Evolutionary conservation across 2,329 filamentous ascomycete genomes (phyloP).

Genomic region (Neopestalotiopsis rosae): DNA sequence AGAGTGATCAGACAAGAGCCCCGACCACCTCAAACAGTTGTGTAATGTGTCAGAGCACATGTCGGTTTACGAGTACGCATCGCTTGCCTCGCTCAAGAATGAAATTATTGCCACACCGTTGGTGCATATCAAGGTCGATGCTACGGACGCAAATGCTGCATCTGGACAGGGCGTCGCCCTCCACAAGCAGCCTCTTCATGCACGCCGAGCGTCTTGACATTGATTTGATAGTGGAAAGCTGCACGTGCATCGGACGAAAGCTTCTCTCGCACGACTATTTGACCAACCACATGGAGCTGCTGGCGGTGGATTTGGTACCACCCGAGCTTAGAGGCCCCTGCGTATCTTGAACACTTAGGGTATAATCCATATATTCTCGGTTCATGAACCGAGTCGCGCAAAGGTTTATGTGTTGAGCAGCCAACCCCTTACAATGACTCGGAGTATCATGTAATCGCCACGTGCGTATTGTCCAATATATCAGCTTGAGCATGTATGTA

Average conservation of each 20-base stretch:
- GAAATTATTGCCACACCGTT: neutral
- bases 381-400: neutral
- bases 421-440: neutral
- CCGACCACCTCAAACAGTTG: slow-evolving; percentile 1
- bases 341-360: neutral
- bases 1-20: neutral
- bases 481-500: no score
- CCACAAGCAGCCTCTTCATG: neutral
- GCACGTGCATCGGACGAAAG: neutral
- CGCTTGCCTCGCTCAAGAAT: slow-evolving; percentile 2
- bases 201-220: neutral
- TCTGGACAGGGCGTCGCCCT: neutral
- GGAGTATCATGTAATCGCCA: neutral
- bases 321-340: neutral
- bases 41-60: slow-evolving; percentile 3
- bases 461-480: neutral
- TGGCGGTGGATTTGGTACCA: neutral
- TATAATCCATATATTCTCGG: slow-evolving; percentile 1
- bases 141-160: neutral
- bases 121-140: slow-evolving; percentile 3
- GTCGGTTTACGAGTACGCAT: neutral
- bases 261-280: neutral
- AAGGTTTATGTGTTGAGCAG: neutral
- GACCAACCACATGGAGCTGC: neutral
- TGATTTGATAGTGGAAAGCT: neutral